Conservation (phyloP, 140 eudicot genomes). For the Stevia rebaudiana region DNA sequence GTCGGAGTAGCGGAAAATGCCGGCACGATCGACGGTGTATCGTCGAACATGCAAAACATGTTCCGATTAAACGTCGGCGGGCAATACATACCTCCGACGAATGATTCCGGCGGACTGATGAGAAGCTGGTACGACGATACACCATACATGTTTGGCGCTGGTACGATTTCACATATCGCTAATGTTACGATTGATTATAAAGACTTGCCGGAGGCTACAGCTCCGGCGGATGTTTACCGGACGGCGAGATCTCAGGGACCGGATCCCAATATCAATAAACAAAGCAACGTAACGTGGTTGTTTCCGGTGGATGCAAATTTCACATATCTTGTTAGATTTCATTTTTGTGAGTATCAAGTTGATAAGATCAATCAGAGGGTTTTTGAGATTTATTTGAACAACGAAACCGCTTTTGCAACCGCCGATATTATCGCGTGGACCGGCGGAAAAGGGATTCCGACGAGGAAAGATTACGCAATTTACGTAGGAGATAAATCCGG, state of each 20-base stretch:
- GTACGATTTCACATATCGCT: conserved; percentile 28
- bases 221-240: conserved; percentile 57
- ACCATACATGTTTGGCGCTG: conserved; percentile 53
- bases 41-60: conserved; percentile 44
- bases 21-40: conserved; percentile 19
- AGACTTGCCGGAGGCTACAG: conserved; percentile 30
- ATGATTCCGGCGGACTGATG: conserved; percentile 57
- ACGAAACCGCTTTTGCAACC: conserved; percentile 40
- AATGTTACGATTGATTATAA: conserved; percentile 30
- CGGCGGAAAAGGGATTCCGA: conserved; percentile 32
- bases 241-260: conserved; percentile 57
- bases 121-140: conserved; percentile 74
- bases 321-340: conserved; percentile 59
- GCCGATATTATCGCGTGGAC: conserved; percentile 50
- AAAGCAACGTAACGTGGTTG: conserved; percentile 58
- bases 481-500: conserved; percentile 27
- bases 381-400: conserved; percentile 48
- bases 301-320: conserved; percentile 57
- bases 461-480: conserved; percentile 44
- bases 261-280: conserved; percentile 36
- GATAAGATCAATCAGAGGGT: conserved; percentile 51
- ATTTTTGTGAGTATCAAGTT: conserved; percentile 52
- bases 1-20: conserved; percentile 28
- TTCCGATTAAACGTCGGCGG: conserved; percentile 71
- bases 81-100: conserved; percentile 42